phyloP scores from a whole-genome alignment of 768 basidiomycete species.

The Crassisporium funariophilum region DNA sequence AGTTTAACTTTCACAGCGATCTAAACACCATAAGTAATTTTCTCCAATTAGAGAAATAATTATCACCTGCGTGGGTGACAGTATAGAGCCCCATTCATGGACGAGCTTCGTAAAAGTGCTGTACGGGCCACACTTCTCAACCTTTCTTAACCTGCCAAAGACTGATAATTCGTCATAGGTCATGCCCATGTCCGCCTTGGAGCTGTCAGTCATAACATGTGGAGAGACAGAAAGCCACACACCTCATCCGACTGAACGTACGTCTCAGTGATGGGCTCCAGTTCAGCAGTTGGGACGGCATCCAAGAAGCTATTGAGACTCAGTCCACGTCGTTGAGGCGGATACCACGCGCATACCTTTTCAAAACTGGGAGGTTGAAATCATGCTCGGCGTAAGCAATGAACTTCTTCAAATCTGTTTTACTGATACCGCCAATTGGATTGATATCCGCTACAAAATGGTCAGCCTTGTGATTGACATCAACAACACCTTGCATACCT shows the following conservation, averaged over 20 bases:
- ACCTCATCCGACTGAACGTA: slow-evolving; percentile 98
- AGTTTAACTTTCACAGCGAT: slow-evolving; percentile 97
- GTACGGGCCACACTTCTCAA: slow-evolving; percentile 97
- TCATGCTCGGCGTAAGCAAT: slow-evolving; percentile 79
- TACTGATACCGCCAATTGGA: slow-evolving; percentile 97
- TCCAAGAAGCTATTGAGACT: slow-evolving; percentile 70
- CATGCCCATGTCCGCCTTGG: slow-evolving; percentile 97
- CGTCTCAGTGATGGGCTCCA: slow-evolving; percentile 92
- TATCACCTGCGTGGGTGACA: slow-evolving; percentile 80
- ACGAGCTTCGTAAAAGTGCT: slow-evolving; percentile 96
- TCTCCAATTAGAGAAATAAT: neutral
- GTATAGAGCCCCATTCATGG: slow-evolving; percentile 86
- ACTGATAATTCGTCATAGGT: slow-evolving; percentile 96
- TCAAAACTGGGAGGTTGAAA: slow-evolving; percentile 85
- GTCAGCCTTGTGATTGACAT: neutral
- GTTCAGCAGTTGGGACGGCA: slow-evolving; percentile 92
- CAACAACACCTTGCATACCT: slow-evolving; percentile 42
- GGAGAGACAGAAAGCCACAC: slow-evolving; percentile 11
- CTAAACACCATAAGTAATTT: slow-evolving; percentile 37
- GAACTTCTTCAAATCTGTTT: slow-evolving; percentile 95
- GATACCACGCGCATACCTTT: slow-evolving; percentile 50
- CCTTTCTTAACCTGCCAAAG: slow-evolving; percentile 90
- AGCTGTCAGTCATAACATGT: slow-evolving; percentile 5
- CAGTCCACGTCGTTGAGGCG: neutral
- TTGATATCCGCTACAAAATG: slow-evolving; percentile 82